Evolutionary conservation across 2,329 filamentous ascomycete genomes (phyloP), one percentile per base, ranked within the genome.

Genomic region (Stemphylium lycopersici): DNA sequence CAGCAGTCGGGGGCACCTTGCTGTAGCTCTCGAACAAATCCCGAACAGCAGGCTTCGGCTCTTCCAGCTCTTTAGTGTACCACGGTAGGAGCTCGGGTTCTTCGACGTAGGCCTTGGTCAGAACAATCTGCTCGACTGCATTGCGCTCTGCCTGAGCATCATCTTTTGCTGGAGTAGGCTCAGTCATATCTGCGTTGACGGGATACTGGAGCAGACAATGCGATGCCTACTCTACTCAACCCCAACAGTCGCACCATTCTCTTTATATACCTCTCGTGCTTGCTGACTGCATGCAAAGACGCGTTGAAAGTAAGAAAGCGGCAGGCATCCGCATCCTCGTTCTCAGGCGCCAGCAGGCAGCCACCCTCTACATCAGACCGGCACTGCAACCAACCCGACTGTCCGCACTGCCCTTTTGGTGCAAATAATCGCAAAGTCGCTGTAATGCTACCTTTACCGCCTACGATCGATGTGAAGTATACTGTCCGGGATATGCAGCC

Each of bases 11-110:
- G 2, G 73, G 66, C 2, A 79, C 63, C 20, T 71, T 70, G 61
- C 73, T 74, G 60, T 78, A 79, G 7, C 62, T 70, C 51, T 77
- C 74, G 13, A 79, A 69, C 12, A 78, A 55, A 6, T 75, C 61
- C 31, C 66, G 59, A 2, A 73, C 69, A 13, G 57, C 61, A 11
- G 69, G 64, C 22, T 63, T 62, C 2, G 77, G 55, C 11, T 72
- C 60, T 13, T 61, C 55, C 4, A 73, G 34, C 5, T 74, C 63
- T n/a, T 65, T 65, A n/a, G 59, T 58, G 39, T 68, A 74, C 71
- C 68, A 76, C 4, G 68, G 67, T n/a, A 62, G 48, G 12, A 64
- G 53, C 24, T 66, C 67, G 13, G 62, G 67, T 10, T 63, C 42
- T 7, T 63, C 51, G 13, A 64, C 39, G 29, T 63, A 67, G 13